phyloP scores from a whole-genome alignment of 169 alveolate species.

The Eimeria mitis region DNA sequence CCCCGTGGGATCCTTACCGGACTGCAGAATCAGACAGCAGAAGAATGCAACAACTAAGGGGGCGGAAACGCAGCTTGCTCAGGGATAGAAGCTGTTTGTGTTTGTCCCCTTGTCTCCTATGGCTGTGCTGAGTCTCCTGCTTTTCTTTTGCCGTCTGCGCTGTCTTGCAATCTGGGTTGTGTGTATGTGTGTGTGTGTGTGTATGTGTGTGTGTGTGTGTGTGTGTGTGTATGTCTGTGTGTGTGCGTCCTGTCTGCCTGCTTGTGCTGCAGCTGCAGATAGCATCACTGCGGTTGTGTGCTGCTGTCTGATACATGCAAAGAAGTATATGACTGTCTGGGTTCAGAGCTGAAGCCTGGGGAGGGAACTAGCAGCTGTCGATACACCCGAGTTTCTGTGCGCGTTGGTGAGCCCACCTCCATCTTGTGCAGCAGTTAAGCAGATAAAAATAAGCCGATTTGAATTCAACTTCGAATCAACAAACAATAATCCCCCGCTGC shows the following conservation, averaged over 20 bases:
- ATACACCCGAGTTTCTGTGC: background rate
- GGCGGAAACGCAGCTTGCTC: background rate
- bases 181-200: too few species aligned
- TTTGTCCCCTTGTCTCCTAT: too few species aligned
- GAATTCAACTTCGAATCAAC: background rate
- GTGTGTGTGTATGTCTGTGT: too few species aligned
- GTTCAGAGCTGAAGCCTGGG: background rate
- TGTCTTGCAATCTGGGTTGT: too few species aligned
- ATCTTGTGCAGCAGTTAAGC: background rate
- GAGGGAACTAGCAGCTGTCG: background rate
- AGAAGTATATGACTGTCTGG: background rate
- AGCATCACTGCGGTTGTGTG: background rate
- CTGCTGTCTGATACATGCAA: background rate
- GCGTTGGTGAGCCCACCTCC: background rate
- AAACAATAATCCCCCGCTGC: background rate
- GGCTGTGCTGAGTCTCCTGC: too few species aligned
- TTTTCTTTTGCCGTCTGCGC: too few species aligned
- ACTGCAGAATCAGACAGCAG: background rate
- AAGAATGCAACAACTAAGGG: background rate
- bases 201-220: too few species aligned
- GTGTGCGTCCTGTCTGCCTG: too few species aligned
- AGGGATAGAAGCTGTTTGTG: too few species aligned
- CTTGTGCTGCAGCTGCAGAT: too few species aligned
- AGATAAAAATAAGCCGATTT: background rate
- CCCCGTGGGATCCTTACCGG: slow-evolving; percentile 13